Evolutionary conservation across 768 basidiomycete genomes (phyloP).

Genomic region (Psilocybe cubensis): DNA sequence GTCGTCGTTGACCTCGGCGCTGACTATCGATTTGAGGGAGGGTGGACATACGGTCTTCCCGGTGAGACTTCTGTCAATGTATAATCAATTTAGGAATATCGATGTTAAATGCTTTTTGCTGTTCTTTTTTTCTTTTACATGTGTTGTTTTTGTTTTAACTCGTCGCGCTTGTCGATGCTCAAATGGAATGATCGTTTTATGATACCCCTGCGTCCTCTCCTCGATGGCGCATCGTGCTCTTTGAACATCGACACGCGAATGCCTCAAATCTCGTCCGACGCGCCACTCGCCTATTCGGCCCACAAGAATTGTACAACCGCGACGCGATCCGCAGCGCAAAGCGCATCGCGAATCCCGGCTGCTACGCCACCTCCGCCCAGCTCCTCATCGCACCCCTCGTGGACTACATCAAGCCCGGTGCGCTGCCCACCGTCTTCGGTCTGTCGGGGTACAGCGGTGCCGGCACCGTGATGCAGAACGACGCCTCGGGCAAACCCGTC

Average conservation of each 20-base stretch:
- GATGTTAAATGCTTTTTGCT: constrained; percentile 31
- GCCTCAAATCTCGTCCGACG: background rate
- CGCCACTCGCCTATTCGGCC: too few species aligned
- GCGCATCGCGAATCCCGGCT: constrained; percentile 96
- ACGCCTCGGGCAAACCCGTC: constrained; percentile 68
- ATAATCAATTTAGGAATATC: constrained; percentile 28
- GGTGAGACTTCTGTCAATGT: constrained; percentile 68
- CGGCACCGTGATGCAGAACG: constrained; percentile 78
- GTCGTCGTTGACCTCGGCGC: constrained; percentile 93
- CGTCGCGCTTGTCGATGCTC: constrained; percentile 3
- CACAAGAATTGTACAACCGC: constrained; percentile 86
- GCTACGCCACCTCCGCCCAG: constrained; percentile 94
- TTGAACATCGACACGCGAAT: background rate
- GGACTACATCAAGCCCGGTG: constrained; percentile 60
- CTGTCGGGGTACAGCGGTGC: constrained; percentile 96
- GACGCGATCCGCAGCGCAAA: constrained; percentile 67
- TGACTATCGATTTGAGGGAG: constrained; percentile 93
- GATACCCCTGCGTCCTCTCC: background rate
- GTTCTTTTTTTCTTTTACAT: constrained; percentile 28
- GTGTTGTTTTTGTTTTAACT: constrained; percentile 11
- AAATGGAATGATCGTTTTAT: constrained; percentile 4
- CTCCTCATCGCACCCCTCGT: constrained; percentile 90
- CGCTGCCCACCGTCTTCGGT: constrained; percentile 86
- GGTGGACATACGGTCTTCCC: constrained; percentile 98
- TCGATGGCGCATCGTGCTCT: background rate